Evolutionary conservation across 129 eudicot genomes (phyloP), one percentile per base, ranked within the genome.

Genomic region (Lactuca saligna): DNA sequence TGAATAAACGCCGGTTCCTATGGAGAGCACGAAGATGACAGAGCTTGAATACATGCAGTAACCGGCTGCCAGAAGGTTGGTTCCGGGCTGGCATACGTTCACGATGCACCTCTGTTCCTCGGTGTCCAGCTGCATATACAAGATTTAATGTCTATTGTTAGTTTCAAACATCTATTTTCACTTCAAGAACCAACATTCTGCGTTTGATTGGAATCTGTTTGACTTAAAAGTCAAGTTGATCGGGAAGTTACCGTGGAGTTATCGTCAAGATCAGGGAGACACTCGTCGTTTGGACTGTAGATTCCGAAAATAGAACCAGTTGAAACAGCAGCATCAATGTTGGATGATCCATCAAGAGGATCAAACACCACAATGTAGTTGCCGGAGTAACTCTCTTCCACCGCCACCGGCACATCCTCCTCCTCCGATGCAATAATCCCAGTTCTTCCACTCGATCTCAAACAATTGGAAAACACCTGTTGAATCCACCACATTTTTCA

Each of bases 1-100:
- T 13, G 92, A 72, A n/a, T 29, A 93, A 5, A 89, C 98, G 2
- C 98, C 98, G 1, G 69, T 81, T 17, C 98, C 98, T 4, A 93
- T 66, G 33, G 98, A 82, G 17, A 93, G 78, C 15, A 89, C 96
- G 65, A 93, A 93, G 79, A 93, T 87, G n/a, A 93, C 76, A 8
- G 98, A 93, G 82, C 98, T 93, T 3, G 97, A 93, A 90, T 93
- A 93, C 97, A 93, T 89, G 76, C 98, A 93, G 79, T 93, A 93
- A 34, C 98, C 98, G 5, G 98, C 98, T 10, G 97, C 98, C 16
- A 93, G 92, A 48, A 93, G 97, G 79, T 93, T 93, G 70, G 17
- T 87, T 17, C 97, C 97, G 2, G 98, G 98, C 61, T 93, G 98
- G 80, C 98, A 93, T 15, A 93, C 97, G 44, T 78, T 89, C 16